These are phyloP conservation scores for Fusarium papillatum DNA, from an alignment of 2,329 filamentous ascomycete genomes.

Conservation along the genomic window DNA sequence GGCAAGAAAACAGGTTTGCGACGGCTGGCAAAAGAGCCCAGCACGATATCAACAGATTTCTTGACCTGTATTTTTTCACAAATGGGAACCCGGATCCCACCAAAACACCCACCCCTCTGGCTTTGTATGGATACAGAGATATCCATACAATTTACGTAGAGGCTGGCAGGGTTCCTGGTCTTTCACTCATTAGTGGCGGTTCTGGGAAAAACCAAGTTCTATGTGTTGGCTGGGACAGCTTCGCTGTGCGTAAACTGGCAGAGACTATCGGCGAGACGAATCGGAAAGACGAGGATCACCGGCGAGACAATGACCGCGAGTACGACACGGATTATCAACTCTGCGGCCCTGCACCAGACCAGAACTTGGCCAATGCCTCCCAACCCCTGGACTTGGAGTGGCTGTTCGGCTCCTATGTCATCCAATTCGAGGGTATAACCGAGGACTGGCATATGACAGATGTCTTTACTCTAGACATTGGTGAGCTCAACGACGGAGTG, in stretches of 20 bases:
- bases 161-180: background rate
- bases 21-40: background rate
- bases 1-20: background rate
- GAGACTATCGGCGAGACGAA: background rate
- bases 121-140: background rate
- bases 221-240: background rate
- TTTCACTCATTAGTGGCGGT: background rate
- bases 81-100: background rate
- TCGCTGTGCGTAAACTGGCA: background rate
- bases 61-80: background rate
- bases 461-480: background rate
- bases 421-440: background rate
- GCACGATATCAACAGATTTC: background rate
- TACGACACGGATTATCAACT: background rate
- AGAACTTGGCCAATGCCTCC: background rate
- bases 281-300: background rate
- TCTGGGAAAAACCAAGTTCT: background rate
- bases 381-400: background rate
- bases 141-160: background rate
- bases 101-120: background rate
- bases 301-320: background rate
- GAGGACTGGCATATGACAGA: background rate
- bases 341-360: too few species aligned
- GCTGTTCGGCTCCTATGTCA: background rate
- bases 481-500: background rate